Percentiles rank a stretch among this genome's conserved stretches.
Evolutionary conservation across 164 flowering plant species (phyloP).

Genomic region (Nelumbo lutea): DNA sequence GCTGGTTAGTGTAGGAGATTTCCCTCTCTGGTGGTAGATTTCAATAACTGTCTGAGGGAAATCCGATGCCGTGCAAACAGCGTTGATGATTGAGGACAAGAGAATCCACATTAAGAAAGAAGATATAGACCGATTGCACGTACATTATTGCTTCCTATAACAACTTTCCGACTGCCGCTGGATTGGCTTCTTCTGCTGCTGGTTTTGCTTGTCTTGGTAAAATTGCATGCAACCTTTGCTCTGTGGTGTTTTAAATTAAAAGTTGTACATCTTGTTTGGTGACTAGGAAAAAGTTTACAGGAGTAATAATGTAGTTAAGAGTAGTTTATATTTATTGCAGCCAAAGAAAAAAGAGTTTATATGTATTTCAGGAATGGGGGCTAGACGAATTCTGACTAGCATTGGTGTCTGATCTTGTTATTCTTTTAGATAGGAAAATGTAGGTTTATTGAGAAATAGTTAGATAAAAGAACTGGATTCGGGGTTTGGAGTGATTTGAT

Average conservation of each 20-base stretch:
- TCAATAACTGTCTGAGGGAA: conserved; percentile 85
- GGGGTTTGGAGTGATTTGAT: too few species aligned
- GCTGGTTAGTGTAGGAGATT: conserved; percentile 72
- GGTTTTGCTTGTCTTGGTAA: conserved; percentile 96
- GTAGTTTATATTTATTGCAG: too few species aligned
- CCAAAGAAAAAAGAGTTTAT: too few species aligned
- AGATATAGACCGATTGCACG: conserved; percentile 76
- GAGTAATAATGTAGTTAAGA: too few species aligned
- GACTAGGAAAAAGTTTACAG: too few species aligned
- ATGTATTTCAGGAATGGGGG: too few species aligned
- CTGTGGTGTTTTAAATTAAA: neutral
- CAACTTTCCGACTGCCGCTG: conserved; percentile 98
- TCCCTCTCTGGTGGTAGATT: conserved; percentile 75
- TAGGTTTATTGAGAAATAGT: too few species aligned
- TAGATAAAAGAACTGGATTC: too few species aligned
- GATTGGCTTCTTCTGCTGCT: conserved; percentile 97
- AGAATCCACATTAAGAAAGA: conserved; percentile 63
- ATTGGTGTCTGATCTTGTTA: too few species aligned
- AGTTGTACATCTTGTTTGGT: too few species aligned
- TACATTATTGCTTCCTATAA: conserved; percentile 87
- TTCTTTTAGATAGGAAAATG: too few species aligned
- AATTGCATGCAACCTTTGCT: neutral
- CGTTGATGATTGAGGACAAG: conserved; percentile 66
- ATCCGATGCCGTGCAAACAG: conserved; percentile 68
- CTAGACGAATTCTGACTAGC: too few species aligned